Percentiles rank a stretch among this genome's conserved stretches.
phyloP scores from a whole-genome alignment of 306 rosid species.

The Cucumis cinereus region DNA sequence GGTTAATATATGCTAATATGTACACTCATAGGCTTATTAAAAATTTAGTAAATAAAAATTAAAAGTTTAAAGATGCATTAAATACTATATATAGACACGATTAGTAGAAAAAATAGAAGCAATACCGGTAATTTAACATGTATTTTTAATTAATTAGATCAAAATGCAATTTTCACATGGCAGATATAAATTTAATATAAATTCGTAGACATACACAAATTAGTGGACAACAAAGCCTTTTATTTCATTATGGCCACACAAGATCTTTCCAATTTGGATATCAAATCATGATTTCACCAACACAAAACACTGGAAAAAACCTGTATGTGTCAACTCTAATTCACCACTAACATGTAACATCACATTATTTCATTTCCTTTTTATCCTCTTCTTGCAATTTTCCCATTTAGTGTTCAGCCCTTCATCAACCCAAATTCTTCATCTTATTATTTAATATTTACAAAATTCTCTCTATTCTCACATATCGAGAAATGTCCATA shows the following conservation, averaged over 20 bases:
- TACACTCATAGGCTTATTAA: too few relatives aligned
- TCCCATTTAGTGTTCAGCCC: neutral
- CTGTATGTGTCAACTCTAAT: neutral
- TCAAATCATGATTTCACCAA: neutral
- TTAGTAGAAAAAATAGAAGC: too few relatives aligned
- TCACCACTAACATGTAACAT: neutral
- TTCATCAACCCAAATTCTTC: neutral
- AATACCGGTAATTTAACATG: too few relatives aligned
- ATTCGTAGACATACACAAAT: neutral
- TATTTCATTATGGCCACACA: neutral
- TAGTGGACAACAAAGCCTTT: neutral
- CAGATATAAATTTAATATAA: neutral
- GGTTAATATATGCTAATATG: too few relatives aligned
- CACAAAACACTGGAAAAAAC: neutral
- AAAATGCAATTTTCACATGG: too few relatives aligned
- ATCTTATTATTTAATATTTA: too few relatives aligned
- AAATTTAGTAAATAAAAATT: too few relatives aligned
- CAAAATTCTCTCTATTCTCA: too few relatives aligned
- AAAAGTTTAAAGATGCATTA: too few relatives aligned
- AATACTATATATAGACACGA: too few relatives aligned
- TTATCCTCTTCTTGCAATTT: neutral
- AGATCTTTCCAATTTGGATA: neutral
- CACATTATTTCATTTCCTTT: neutral
- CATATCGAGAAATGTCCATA: too few relatives aligned
- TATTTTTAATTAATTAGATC: too few relatives aligned